These are phyloP conservation scores for Naganishia randhawae DNA, from an alignment of 768 basidiomycete genomes.

Conservation along the genomic window DNA sequence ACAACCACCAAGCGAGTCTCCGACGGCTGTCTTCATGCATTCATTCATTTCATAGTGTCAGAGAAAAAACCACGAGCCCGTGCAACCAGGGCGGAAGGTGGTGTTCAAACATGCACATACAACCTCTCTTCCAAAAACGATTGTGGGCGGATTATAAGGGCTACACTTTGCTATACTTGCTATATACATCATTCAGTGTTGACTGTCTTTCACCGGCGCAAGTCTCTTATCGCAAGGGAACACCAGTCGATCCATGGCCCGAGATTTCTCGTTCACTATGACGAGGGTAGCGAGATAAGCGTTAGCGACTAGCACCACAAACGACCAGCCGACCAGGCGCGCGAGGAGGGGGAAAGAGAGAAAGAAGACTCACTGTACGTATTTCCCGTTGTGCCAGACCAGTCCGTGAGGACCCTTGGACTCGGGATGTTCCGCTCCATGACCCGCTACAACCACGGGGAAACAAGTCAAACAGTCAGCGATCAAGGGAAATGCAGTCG, in stretches of 20 bases:
- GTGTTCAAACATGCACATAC: not conserved
- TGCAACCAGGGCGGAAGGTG: too few relatives aligned
- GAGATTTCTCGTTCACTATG: conserved; percentile 27
- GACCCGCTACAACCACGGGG: not conserved
- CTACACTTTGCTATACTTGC: not conserved
- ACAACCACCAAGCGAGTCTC: too few relatives aligned
- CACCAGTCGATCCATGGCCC: conserved; percentile 30
- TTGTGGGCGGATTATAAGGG: conserved; percentile 5
- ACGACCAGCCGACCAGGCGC: too few relatives aligned
- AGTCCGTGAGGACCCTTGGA: conserved; percentile 31
- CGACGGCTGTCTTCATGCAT: too few relatives aligned
- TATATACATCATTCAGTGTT: too few relatives aligned
- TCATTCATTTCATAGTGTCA: not conserved
- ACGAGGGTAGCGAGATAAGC: not conserved
- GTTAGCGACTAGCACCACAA: too few relatives aligned
- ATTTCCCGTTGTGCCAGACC: conserved; percentile 30
- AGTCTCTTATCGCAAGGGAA: conserved; percentile 20
- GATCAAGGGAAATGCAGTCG: too few relatives aligned
- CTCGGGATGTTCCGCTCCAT: conserved; percentile 19
- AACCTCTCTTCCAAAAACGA: too few relatives aligned
- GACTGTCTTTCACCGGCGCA: too few relatives aligned
- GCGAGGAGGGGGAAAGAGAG: not conserved
- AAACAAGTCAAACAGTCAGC: not conserved
- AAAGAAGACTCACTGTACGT: conserved; percentile 20
- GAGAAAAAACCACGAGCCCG: too few relatives aligned